Base-by-base conservation (phyloP, 2,329 filamentous ascomycete species). In the Dothistroma pini region DNA sequence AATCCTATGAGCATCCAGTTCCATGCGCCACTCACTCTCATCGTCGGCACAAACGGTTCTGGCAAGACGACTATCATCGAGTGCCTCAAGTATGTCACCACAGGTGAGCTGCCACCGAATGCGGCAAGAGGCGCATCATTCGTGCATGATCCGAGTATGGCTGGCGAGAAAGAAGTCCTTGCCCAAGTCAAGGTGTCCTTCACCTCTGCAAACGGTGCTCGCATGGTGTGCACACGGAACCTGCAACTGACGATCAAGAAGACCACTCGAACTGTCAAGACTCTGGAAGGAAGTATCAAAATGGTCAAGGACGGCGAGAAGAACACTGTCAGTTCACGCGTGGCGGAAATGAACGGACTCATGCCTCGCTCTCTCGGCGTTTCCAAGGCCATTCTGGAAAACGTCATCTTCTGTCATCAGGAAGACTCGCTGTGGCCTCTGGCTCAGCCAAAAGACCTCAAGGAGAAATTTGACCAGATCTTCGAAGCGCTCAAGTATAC, bases 21-120 rank as follows among this genome's bases (percentile, higher is more conserved):
- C 75, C 87, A 92, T 66, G 89, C 90, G 0, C 96, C 95, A 29
- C 83, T 99, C 59, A 99, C 95, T 12, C 84, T 99, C 64, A 99
- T 99, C 68, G 96, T 99, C 61, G 95, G 95, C 61, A 91, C 92
- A 77, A 99, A 99, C 79, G 95, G 95, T 58, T 97, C 93, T 0
- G 95, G 95, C 64, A 99, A 99, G 80, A 99, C 95, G 80, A 97
- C 95, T 60, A 96, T 99, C 73, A 99, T 99, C 77, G 95, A 99
- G 77, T 96, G 92, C 75, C 89, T 99, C 72, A 97, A 97, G 74
- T 99, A 97, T 86, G 93, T 91, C 56, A 97, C 96, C 19, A 97
- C 93, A 8, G 96, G 95, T 59, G 90, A 96, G 71, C 84, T 96
- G 53, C 95, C 95, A 1, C 91, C 95, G 34, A 96, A 97, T 80